Conservation (phyloP, 768 basidiomycete genomes). For the Pisolithus orientalis region DNA sequence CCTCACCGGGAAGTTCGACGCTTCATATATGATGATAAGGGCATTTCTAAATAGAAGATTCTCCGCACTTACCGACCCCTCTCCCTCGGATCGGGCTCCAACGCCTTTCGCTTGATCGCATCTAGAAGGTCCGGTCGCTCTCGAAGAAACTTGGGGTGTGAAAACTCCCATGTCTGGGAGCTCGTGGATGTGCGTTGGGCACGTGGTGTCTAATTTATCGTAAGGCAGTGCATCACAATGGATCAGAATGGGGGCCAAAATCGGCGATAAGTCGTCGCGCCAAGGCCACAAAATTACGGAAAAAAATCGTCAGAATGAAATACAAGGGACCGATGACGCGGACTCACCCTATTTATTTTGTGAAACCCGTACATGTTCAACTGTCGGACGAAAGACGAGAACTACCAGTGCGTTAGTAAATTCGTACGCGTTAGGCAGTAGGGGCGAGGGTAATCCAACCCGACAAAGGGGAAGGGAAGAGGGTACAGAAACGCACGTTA, state of each 20-base stretch:
- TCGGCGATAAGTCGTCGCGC: background rate
- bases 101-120: constrained; percentile 80
- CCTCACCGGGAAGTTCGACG: constrained; percentile 78
- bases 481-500: constrained; percentile 47
- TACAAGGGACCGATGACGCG: background rate
- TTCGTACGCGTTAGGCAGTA: background rate
- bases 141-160: constrained; percentile 79
- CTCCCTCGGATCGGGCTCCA: constrained; percentile 68
- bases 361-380: constrained; percentile 97
- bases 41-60: background rate
- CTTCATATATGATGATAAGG: constrained; percentile 33
- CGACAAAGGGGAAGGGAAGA: constrained; percentile 3
- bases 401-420: constrained; percentile 38
- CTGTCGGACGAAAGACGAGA: constrained; percentile 91
- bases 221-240: background rate
- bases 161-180: constrained; percentile 86
- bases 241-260: background rate
- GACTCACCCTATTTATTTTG: constrained; percentile 79
- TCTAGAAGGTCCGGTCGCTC: constrained; percentile 76
- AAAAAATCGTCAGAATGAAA: background rate
- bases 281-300: background rate
- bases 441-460: too few species aligned
- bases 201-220: constrained; percentile 57
- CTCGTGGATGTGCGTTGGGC: constrained; percentile 76
- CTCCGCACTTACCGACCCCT: constrained; percentile 17